These are phyloP conservation scores for Chenopodium berlandieri DNA, from an alignment of 148 eudicot species.

Conservation along the genomic window DNA sequence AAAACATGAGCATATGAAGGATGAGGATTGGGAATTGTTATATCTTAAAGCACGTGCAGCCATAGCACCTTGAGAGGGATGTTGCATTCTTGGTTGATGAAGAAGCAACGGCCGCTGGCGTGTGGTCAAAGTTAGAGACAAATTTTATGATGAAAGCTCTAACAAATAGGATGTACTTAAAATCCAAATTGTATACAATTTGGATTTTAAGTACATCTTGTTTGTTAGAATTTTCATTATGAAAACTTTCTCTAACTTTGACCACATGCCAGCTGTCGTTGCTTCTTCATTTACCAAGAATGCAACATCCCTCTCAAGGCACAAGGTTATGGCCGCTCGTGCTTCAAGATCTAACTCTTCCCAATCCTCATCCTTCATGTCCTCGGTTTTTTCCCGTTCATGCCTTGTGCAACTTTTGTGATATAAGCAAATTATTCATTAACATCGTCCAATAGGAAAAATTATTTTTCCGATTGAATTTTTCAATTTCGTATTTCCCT, in stretches of 20 bases:
- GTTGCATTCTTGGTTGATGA: background rate
- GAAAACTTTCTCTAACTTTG: background rate
- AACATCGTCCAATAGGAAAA: too few species aligned
- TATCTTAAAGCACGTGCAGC: background rate
- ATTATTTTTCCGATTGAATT: too few species aligned
- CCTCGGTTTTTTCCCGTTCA: background rate
- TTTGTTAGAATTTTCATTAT: background rate
- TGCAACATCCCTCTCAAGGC: background rate
- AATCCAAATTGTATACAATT: too few species aligned
- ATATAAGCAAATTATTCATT: too few species aligned
- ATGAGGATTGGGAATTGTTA: background rate
- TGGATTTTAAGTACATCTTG: too few species aligned
- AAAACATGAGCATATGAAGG: background rate
- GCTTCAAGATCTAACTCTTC: background rate
- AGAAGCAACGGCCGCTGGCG: background rate
- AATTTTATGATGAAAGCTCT: background rate
- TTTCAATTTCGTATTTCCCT: too few species aligned
- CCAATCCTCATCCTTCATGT: background rate
- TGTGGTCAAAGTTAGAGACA: background rate
- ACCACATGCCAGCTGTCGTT: background rate
- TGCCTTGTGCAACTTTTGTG: too few species aligned
- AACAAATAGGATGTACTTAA: too few species aligned
- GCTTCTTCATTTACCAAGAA: background rate
- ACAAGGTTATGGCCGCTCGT: background rate
- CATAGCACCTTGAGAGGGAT: background rate